Evolutionary conservation across 2,329 filamentous ascomycete species (phyloP), one percentile per base, ranked within the genome.

Genomic region (Diplodia mutila): DNA sequence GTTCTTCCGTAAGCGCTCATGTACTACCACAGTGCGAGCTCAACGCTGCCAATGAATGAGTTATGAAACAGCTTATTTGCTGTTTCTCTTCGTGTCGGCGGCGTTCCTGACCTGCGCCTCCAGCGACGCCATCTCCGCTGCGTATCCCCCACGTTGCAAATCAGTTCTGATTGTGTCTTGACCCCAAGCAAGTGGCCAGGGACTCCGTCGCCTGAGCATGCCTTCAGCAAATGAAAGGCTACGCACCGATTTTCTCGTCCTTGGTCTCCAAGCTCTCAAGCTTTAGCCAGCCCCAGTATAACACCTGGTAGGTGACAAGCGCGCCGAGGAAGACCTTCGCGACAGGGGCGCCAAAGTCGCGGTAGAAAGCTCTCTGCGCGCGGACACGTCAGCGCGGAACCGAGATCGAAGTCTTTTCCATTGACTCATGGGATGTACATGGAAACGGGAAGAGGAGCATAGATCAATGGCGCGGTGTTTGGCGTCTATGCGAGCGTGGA

Each of bases 301-400:
- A 79, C n/a, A 91, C 73, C 79, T 95, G 92, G 77, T 94, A 95
- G 1, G 89, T 90, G 75, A 92, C 89, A 66, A 93, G 85, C 65
- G 92, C 91, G 75, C 91, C 85, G 46, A 94, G 84, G 71, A 92
- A 86, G 65, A 89, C 88, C 80, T 93, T 94, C 65, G 87, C 85
- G 54, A 94, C 83, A 2, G 92, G 91, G 1, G 90, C 85, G 48
- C 89, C 87, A 75, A 93, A 93, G 16, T 87, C 88, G 75, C 87
- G 89, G 83, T 93, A 94, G 80, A 94, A 94, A 55, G 84, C 82
- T 61, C 86, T 80, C 86, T 91, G 54, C n/a, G 18, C 52, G 52
- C 23, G 16, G 53, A 54, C 29, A 53, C 0, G 48, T 67, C 55
- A 67, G 65, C 46, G 29, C 16, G 46, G 29, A 6, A 49, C 5